Evolutionary conservation across 129 eudicot species (phyloP), one percentile per base, ranked within the genome.

Genomic region (Sambucus nigra): DNA sequence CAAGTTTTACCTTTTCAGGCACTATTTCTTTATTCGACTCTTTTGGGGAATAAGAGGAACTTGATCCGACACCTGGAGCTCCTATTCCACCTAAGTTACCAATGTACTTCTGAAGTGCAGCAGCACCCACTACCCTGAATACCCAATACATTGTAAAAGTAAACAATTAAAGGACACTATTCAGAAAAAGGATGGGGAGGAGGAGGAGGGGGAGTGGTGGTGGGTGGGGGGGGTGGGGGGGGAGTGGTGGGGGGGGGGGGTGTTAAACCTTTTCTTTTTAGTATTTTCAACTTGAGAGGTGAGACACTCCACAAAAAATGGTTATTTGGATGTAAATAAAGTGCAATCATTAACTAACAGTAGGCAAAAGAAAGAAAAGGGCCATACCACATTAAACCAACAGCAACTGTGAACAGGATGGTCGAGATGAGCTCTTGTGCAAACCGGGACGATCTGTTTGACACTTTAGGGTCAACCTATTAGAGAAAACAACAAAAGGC

Each of bases 41-140:
- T 68, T 89, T 89, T 35, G 95, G 77, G 52, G 95, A 42, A 68
- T 89, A 85, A 3, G 97, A 78, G 61, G 97, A 81, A 67, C 86
- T 85, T 32, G 97, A 84, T 17, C 95, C 95, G 50, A 84, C 97
- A 73, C 97, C 95, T 27, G 97, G 72, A 59, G 88, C 51, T 65
- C 97, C 97, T 17, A 84, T 75, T 32, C 94, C 94, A 28, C 94
- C 88, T 63, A 89, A 74, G 70, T 88, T 70, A 57, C 93, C 74
- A 58, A 89, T 67, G 75, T 89, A 84, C 76, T 82, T 84, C 56
- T 89, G 95, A 73, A 89, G 88, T 25, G 88, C 97, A 71, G 95
- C 76, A 63, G 86, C 86, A 40, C 95, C 94, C 80, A 89, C 74
- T 26, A 84, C 57, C 97, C 97, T 88, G 74, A 67, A 53, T 25